Percentiles rank a stretch among this genome's conserved stretches.
Conservation (phyloP, 495 filamentous ascomycete species). For the Sphaerosporella brunnea region DNA sequence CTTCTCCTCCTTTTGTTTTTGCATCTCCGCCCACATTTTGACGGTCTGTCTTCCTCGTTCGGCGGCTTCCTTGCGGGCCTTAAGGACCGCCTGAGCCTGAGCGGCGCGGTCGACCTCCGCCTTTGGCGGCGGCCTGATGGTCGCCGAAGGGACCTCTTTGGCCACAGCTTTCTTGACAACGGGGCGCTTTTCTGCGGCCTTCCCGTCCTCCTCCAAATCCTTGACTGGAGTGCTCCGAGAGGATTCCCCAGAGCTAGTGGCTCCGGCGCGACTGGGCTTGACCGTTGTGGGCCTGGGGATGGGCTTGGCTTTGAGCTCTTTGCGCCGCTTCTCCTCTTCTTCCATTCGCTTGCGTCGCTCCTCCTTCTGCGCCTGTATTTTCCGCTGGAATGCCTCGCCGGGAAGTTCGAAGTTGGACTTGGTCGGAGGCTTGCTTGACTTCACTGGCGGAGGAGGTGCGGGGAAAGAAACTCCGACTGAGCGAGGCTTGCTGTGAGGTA, state of each 20-base stretch:
- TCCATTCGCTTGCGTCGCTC: slow-evolving; percentile 43
- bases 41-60: slow-evolving; percentile 18
- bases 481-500: slow-evolving; percentile 3
- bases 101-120: neutral
- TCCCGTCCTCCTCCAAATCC: neutral
- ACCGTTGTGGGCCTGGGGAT: neutral
- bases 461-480: slow-evolving; percentile 1
- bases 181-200: neutral
- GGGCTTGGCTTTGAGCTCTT: slow-evolving; percentile 4
- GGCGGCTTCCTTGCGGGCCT: slow-evolving; percentile 14
- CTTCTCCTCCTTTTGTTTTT: slow-evolving; percentile 9
- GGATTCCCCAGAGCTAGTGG: neutral
- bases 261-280: neutral
- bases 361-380: slow-evolving; percentile 48
- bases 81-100: slow-evolving; percentile 10
- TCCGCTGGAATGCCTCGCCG: slow-evolving; percentile 53
- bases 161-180: neutral
- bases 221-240: neutral
- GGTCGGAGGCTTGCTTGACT: slow-evolving; percentile 45
- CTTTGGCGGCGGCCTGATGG: slow-evolving; percentile 1
- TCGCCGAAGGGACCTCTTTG: neutral
- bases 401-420: slow-evolving; percentile 51
- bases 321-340: slow-evolving; percentile 33
- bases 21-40: slow-evolving; percentile 15
- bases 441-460: slow-evolving; percentile 22